Conservation (phyloP, 768 basidiomycete genomes). For the Collybia sordida region DNA sequence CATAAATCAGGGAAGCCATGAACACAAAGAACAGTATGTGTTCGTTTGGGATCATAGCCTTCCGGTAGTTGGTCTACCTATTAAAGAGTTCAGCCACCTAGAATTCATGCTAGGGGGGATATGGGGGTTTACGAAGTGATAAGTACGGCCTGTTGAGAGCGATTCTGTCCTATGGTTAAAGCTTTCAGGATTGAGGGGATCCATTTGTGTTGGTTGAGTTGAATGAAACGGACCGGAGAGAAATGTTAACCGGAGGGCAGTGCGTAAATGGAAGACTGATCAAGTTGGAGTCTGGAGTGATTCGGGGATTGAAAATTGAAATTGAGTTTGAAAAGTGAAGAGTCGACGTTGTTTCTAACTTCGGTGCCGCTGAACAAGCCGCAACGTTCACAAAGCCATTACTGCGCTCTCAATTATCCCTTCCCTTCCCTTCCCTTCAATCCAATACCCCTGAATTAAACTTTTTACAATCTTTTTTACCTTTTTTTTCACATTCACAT, state of each 20-base stretch:
- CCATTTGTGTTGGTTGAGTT: conserved; percentile 42
- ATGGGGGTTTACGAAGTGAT: conserved; percentile 55
- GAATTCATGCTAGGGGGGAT: not conserved
- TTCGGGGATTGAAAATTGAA: too few species aligned
- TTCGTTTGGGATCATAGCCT: conserved; percentile 35
- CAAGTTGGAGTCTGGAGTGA: conserved; percentile 21
- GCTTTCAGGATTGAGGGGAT: conserved; percentile 36
- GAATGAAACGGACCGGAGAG: conserved; percentile 5
- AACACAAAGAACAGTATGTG: conserved; percentile 62
- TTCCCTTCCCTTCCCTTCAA: conserved; percentile 6
- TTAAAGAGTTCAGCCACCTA: not conserved
- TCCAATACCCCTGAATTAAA: conserved; percentile 5
- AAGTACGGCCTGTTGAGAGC: conserved; percentile 60
- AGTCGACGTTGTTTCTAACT: conserved; percentile 13
- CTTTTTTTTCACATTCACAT: conserved; percentile 18
- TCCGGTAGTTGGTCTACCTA: conserved; percentile 60
- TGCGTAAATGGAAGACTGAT: not conserved
- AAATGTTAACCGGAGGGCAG: conserved; percentile 1
- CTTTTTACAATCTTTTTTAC: conserved; percentile 20
- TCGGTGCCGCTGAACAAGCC: conserved; percentile 29
- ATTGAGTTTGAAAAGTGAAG: too few species aligned
- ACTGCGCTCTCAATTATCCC: conserved; percentile 3
- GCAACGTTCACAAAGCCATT: conserved; percentile 14
- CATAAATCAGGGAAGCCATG: conserved; percentile 80
- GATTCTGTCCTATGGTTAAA: conserved; percentile 54